A percentile compares a stretch with the other conserved stretches of the same genome.
Conservation (phyloP, 768 basidiomycete species). For the Pisolithus albus region DNA sequence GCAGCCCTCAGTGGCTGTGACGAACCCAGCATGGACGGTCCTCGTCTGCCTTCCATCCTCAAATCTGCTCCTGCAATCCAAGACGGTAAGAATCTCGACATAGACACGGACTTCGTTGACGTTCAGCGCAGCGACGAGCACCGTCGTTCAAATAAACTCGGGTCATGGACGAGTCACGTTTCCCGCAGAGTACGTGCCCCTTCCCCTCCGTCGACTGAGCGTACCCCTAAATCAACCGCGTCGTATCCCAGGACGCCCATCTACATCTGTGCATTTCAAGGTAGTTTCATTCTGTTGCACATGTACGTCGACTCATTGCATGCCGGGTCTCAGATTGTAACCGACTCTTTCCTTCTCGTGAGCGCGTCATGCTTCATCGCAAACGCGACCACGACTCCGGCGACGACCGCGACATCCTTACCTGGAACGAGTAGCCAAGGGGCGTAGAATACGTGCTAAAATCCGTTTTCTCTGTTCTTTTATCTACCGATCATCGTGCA, state of each 20-base stretch:
- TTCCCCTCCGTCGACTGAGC: neutral
- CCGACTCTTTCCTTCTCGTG: conserved; percentile 64
- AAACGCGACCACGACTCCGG: conserved; percentile 64
- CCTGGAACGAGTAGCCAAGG: conserved; percentile 59
- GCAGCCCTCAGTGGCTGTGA: neutral
- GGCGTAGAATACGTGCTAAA: neutral
- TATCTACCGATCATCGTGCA: no score
- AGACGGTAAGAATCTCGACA: conserved; percentile 18
- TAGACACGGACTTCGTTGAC: neutral
- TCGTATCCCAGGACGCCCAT: conserved; percentile 57
- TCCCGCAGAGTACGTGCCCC: conserved; percentile 51
- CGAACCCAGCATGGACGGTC: conserved; percentile 19
- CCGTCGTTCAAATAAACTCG: conserved; percentile 45
- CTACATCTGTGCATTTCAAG: conserved; percentile 66
- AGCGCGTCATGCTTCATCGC: conserved; percentile 62
- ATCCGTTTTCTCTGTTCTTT: neutral
- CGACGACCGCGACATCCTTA: conserved; percentile 51
- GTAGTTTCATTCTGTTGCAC: conserved; percentile 25
- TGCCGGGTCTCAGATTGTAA: conserved; percentile 44
- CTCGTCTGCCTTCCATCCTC: conserved; percentile 28
- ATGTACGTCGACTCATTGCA: conserved; percentile 1
- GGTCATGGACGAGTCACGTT: conserved; percentile 56
- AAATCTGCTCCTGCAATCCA: conserved; percentile 27
- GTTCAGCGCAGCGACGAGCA: conserved; percentile 39
- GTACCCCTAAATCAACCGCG: neutral